Conservation (phyloP, 164 flowering plant genomes). For the Liquidambar formosana region DNA sequence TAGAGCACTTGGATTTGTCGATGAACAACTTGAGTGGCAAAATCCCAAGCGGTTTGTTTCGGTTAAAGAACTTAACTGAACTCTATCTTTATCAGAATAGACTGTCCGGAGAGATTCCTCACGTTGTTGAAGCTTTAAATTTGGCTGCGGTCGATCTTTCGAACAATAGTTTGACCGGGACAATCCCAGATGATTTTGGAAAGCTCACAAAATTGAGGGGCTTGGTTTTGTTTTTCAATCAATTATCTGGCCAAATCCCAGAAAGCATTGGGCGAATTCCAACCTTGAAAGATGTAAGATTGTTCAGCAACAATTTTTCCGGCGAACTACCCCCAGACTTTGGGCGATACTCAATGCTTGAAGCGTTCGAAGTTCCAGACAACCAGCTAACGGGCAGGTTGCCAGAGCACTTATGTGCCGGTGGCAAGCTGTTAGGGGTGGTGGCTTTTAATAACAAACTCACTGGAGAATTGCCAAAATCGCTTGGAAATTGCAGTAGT, state of each 20-base stretch:
- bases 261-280: slow-evolving; percentile 16
- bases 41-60: too few species aligned
- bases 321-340: slow-evolving; percentile 53
- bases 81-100: too few species aligned
- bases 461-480: slow-evolving; percentile 31
- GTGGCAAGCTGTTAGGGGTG: slow-evolving; percentile 29
- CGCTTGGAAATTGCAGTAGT: slow-evolving; percentile 33
- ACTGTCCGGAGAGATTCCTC: too few species aligned
- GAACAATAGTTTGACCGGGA: slow-evolving; percentile 13
- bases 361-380: slow-evolving; percentile 31
- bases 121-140: slow-evolving; percentile 8
- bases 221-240: slow-evolving; percentile 21
- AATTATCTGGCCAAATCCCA: slow-evolving; percentile 43
- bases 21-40: too few species aligned
- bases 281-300: slow-evolving; percentile 12
- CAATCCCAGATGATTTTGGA: slow-evolving; percentile 19
- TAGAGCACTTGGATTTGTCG: too few species aligned
- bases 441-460: slow-evolving; percentile 31
- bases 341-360: slow-evolving; percentile 37
- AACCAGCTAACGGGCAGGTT: slow-evolving; percentile 45
- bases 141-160: slow-evolving; percentile 27
- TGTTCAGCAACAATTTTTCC: slow-evolving; percentile 40
- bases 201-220: slow-evolving; percentile 11
- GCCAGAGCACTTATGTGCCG: slow-evolving; percentile 44
- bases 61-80: too few species aligned